phyloP scores from a whole-genome alignment of 805 yeast species.

The Yamadazyma endophytica region DNA sequence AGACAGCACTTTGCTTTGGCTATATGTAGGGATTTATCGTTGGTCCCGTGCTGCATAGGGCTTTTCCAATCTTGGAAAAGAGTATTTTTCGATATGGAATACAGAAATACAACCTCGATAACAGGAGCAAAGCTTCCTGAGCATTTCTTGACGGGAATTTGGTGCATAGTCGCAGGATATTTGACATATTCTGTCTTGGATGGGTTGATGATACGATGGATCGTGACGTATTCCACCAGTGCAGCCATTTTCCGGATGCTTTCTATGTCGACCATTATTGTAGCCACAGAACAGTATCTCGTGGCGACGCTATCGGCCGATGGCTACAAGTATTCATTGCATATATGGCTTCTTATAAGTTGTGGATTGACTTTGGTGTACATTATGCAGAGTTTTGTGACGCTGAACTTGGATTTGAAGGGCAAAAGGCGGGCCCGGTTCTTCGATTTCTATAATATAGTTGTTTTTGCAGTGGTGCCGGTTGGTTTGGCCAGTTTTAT shows the following conservation, averaged over 20 bases:
- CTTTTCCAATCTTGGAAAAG: conserved; percentile 39
- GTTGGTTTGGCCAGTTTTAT: conserved; percentile 91
- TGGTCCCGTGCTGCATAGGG: conserved; percentile 63
- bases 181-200: conserved; percentile 80
- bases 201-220: conserved; percentile 90
- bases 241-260: conserved; percentile 88
- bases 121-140: conserved; percentile 72
- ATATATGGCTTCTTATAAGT: conserved; percentile 89
- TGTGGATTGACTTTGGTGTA: conserved; percentile 77
- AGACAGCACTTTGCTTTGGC: conserved; percentile 74
- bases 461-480: conserved; percentile 97
- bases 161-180: conserved; percentile 89
- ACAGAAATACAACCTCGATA: conserved; percentile 19
- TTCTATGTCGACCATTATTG: conserved; percentile 71
- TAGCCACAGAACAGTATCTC: conserved; percentile 65
- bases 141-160: conserved; percentile 76
- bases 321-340: conserved; percentile 68
- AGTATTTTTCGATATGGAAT: conserved; percentile 19
- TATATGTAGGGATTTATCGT: conserved; percentile 71
- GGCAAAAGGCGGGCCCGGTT: conserved; percentile 52
- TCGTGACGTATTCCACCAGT: conserved; percentile 79
- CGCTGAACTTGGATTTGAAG: conserved; percentile 63
- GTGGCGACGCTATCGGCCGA: conserved; percentile 62
- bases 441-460: conserved; percentile 82
- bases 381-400: conserved; percentile 83